Conservation (phyloP, 2,329 filamentous ascomycete genomes). For the Alternaria gansuensis region DNA sequence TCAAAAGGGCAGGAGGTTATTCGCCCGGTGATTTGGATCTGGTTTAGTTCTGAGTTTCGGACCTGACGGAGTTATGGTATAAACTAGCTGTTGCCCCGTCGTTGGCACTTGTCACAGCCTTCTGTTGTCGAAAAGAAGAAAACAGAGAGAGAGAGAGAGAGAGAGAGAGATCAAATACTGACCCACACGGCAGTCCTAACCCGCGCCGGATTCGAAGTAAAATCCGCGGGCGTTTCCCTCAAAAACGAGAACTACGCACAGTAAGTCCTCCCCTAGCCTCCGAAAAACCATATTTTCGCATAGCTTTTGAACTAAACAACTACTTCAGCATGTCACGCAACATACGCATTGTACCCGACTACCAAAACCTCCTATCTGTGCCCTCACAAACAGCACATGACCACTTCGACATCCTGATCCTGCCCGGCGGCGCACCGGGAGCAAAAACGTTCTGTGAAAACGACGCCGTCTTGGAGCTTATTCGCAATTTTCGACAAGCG, state of each 20-base stretch:
- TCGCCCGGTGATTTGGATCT: too few relatives aligned
- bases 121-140: not conserved
- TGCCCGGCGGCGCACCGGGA: conserved; percentile 52
- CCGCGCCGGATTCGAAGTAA: conserved; percentile 51
- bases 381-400: conserved; percentile 26
- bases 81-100: too few relatives aligned
- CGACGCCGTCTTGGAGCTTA: conserved; percentile 39
- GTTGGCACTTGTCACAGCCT: not conserved
- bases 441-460: conserved; percentile 47
- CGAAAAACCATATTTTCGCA: too few relatives aligned
- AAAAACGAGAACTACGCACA: conserved; percentile 43
- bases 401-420: conserved; percentile 47
- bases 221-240: conserved; percentile 49
- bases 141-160: not conserved
- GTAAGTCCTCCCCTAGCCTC: conserved; percentile 28
- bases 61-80: too few relatives aligned
- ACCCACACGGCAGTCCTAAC: conserved; percentile 43
- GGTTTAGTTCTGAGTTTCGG: too few relatives aligned
- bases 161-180: not conserved
- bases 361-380: conserved; percentile 32
- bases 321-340: conserved; percentile 49
- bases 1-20: not conserved
- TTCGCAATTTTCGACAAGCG: conserved; percentile 40
- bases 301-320: not conserved
- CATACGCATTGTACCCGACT: conserved; percentile 50